Conservation (phyloP, 2,329 filamentous ascomycete genomes). For the Rhytidhysteron rufulum region DNA sequence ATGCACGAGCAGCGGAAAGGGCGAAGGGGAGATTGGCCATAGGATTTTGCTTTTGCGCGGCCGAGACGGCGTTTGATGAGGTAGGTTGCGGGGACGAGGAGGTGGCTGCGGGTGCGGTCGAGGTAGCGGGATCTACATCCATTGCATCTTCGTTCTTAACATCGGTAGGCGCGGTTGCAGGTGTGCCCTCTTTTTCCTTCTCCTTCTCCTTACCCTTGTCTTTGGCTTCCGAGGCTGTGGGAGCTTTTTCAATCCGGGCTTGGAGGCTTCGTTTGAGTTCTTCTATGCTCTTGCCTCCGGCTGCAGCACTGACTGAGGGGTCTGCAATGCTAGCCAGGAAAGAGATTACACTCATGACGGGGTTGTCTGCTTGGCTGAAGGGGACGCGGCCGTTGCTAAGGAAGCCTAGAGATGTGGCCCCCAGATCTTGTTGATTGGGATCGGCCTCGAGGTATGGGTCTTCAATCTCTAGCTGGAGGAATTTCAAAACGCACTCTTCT, state of each 20-base stretch:
- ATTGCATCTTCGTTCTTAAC: slow-evolving; percentile 57
- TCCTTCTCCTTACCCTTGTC: slow-evolving; percentile 50
- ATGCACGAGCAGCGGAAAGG: slow-evolving; percentile 78
- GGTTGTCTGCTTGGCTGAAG: slow-evolving; percentile 90
- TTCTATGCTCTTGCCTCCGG: slow-evolving; percentile 73
- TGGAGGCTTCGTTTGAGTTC: slow-evolving; percentile 79
- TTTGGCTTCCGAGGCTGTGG: slow-evolving; percentile 29
- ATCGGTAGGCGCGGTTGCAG: slow-evolving; percentile 39
- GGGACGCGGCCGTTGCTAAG: slow-evolving; percentile 73
- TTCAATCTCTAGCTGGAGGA: slow-evolving; percentile 93
- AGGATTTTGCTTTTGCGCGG: slow-evolving; percentile 20
- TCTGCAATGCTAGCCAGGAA: slow-evolving; percentile 91
- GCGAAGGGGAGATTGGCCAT: slow-evolving; percentile 79
- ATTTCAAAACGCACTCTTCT: slow-evolving; percentile 96
- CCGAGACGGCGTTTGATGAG: slow-evolving; percentile 14
- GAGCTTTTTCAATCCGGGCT: slow-evolving; percentile 67
- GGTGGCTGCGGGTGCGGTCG: slow-evolving; percentile 46
- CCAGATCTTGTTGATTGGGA: slow-evolving; percentile 44
- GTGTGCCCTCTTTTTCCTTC: slow-evolving; percentile 48
- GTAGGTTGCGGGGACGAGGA: slow-evolving; percentile 46
- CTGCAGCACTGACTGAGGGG: slow-evolving; percentile 79
- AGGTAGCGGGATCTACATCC: slow-evolving; percentile 55
- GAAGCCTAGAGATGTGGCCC: slow-evolving; percentile 59
- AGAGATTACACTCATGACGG: slow-evolving; percentile 91
- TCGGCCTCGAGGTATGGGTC: slow-evolving; percentile 92